phyloP scores from a whole-genome alignment of 768 basidiomycete genomes.

The Lyophyllum decastes region DNA sequence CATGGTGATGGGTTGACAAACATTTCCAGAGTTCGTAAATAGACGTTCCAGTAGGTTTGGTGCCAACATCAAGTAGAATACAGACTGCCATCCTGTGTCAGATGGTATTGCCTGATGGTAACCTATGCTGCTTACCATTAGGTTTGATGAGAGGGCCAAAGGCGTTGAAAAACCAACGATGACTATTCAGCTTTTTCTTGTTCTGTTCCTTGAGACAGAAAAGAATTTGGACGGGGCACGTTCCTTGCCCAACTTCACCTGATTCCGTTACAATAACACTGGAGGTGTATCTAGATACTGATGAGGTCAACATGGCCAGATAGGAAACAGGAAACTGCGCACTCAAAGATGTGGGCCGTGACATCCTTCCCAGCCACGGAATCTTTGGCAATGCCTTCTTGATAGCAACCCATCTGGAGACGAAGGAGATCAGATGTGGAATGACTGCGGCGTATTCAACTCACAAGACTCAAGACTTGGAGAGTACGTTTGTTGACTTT shows the following conservation, averaged over 20 bases:
- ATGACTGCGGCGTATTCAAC: conserved; percentile 19
- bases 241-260: conserved; percentile 77
- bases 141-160: conserved; percentile 87
- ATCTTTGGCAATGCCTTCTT: conserved; percentile 90
- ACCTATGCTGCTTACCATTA: conserved; percentile 52
- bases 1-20: conserved; percentile 20
- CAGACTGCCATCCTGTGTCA: conserved; percentile 54
- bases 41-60: conserved; percentile 91
- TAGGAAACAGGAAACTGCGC: conserved; percentile 21
- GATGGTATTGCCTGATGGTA: background rate
- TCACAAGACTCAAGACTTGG: conserved; percentile 81
- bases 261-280: conserved; percentile 75
- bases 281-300: conserved; percentile 63
- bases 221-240: conserved; percentile 82
- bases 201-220: conserved; percentile 96
- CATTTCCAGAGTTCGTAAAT: conserved; percentile 99
- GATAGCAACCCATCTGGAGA: conserved; percentile 78
- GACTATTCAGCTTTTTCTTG: conserved; percentile 96
- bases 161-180: conserved; percentile 98
- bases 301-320: background rate
- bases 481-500: conserved; percentile 91
- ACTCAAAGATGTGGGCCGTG: conserved; percentile 94
- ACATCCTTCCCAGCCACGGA: conserved; percentile 88
- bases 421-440: background rate
- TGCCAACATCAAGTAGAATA: conserved; percentile 91